Evolutionary conservation across 140 eudicot genomes (phyloP).

Genomic region (Stevia rebaudiana): DNA sequence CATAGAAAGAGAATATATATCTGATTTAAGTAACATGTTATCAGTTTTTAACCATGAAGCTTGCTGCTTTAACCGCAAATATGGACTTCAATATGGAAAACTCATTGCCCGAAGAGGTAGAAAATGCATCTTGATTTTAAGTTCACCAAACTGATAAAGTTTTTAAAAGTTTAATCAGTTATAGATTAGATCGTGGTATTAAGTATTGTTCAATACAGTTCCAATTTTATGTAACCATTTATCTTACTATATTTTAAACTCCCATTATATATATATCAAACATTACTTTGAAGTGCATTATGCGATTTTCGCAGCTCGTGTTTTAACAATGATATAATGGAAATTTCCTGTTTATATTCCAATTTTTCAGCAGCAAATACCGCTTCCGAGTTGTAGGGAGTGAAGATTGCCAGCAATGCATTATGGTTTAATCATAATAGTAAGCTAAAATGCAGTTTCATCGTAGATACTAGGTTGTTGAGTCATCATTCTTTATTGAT

Average conservation of each 20-base stretch:
- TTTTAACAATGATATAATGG: no score
- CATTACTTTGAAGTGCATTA: no score
- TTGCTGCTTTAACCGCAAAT: slow-evolving; percentile 27
- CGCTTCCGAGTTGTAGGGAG: slow-evolving; percentile 5
- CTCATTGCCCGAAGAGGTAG: slow-evolving; percentile 21
- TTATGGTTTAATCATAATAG: slow-evolving; percentile 5
- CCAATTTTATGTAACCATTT: no score
- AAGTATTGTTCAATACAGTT: no score
- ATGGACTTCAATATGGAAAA: slow-evolving; percentile 18
- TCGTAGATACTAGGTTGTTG: slow-evolving; percentile 1
- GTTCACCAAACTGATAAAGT: background rate
- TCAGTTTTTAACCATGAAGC: slow-evolving; percentile 33
- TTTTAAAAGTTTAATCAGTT: no score
- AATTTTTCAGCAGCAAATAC: slow-evolving; percentile 13
- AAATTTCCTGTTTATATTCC: slow-evolving; percentile 8
- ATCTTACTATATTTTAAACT: no score
- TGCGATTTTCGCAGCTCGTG: no score
- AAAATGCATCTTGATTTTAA: background rate
- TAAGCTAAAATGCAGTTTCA: slow-evolving; percentile 9
- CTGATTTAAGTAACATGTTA: slow-evolving; percentile 5
- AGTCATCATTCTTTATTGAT: slow-evolving; percentile 1
- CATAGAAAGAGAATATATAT: background rate
- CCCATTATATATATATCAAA: no score
- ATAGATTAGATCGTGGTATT: no score
- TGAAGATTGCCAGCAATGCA: background rate